Evolutionary conservation across 2,329 filamentous ascomycete genomes (phyloP), one percentile per base, ranked within the genome.

Genomic region (Neonectria neomacrospora): DNA sequence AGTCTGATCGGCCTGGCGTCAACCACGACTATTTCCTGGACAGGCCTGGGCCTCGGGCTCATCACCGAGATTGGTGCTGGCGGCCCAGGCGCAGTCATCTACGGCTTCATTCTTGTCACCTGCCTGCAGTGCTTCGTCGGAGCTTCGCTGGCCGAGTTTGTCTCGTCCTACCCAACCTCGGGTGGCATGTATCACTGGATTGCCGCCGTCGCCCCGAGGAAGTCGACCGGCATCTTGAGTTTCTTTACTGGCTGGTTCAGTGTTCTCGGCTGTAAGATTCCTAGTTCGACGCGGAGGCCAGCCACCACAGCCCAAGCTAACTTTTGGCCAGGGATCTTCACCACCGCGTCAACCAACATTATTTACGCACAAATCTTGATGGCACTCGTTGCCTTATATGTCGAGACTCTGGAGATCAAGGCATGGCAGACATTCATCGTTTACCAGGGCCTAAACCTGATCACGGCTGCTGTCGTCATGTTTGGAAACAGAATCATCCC

Each of bases 121-220:
- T 75, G 83, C 34, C 76, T 84, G 37, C 81, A 83, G 48, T 80
- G 76, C 39, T 83, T 83, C 60, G 71, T 83, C 30, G 81, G 77
- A 30, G 78, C 80, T 4, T 83, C 81, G 0, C 53, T 67, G 22
- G 65, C 65, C 34, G 63, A 85, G 65, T 80, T 85, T 56, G 81
- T 83, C 9, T 83, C 80, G 3, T 79, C 80, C 2, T 83, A 83
- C 61, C 82, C 82, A 4, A 82, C 80, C 10, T 79, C 80, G 54
- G 82, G 82, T 22, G 82, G 82, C 45, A 82, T 83, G 80, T 85
- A 84, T 59, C 82, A 83, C 67, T 84, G 82, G 82, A 81, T 82
- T 41, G 81, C 81, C 7, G 80, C 80, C 1, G 77, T 84, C 26
- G 80, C 82, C 3, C 82, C 82, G 0, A 75, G 72, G 37, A 70